Evolutionary conservation across 805 yeast genomes (phyloP), one percentile per base, ranked within the genome.

Genomic region (Aciculoconidium aculeatum): DNA sequence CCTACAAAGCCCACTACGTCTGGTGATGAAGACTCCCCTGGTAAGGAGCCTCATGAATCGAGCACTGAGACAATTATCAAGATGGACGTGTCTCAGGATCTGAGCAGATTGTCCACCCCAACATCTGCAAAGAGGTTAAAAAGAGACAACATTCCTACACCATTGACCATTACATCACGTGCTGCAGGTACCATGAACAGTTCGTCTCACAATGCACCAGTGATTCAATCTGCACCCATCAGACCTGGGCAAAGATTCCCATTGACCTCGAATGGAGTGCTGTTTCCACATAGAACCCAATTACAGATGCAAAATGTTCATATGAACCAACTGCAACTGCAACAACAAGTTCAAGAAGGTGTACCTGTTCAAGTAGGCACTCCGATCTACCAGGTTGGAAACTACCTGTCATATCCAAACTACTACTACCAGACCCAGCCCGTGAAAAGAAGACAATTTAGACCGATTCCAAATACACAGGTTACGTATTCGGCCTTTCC

Each of bases 211-310:
- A 19, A 11, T n/a, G 24, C 37, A 4, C 58, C 58, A 4, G 22
- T 41, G 21, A 52, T 58, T 23, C 60, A 54, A 21, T 57, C 63
- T 11, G 65, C 65, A 4, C 65, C 65, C 3, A 47, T 55, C 8
- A 34, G 50, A 23, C 40, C 33, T 10, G 32, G 22, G 7, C 27
- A 23, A 6, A 13, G 31, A 5, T 16, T 17, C 17, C 32, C 36
- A 3, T 16, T 19, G 17, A 28, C 32, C 16, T 27, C 36, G 13
- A 20, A 29, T 3, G 31, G 36, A 3, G 15, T 21, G 14, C 31
- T 22, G 14, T 32, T 32, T 15, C 31, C 35, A 4, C 35, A 32
- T 19, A 23, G 35, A 17, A 18, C 31, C n/a, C 31, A 28, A 12
- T 28, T 29, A 11, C 36, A 27, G 13, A 31, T 17, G 12, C 24